phyloP scores from a whole-genome alignment of 2,329 filamentous ascomycete species.

The Thielaviopsis musarum region DNA sequence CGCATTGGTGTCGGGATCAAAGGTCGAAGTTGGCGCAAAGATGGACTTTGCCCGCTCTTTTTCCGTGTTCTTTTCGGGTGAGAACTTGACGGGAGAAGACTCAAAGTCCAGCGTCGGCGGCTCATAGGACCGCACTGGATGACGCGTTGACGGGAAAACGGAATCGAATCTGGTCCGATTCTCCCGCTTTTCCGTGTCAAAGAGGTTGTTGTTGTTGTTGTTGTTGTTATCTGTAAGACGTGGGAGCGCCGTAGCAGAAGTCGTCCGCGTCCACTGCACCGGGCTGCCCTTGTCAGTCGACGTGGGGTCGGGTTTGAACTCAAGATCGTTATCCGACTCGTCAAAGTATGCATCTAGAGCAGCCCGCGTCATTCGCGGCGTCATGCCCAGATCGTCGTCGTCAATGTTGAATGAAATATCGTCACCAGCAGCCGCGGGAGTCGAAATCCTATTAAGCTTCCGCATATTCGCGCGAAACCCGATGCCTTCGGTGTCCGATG shows the following conservation, averaged over 20 bases:
- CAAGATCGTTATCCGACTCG: conserved; percentile 14
- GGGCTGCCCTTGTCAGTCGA: conserved; percentile 7
- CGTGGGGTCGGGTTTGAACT: conserved; percentile 3
- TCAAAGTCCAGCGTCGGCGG: neutral
- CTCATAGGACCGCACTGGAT: neutral
- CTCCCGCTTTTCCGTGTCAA: neutral
- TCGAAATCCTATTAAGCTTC: neutral
- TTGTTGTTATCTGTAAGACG: conserved; percentile 1
- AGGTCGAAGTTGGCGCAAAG: neutral
- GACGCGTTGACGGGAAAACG: neutral
- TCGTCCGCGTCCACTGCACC: neutral
- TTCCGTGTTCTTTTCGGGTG: neutral
- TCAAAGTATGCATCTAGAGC: conserved; percentile 22
- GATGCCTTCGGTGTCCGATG: neutral
- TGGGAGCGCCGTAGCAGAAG: neutral
- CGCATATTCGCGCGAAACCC: neutral
- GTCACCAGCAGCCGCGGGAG: neutral
- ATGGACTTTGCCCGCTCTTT: neutral
- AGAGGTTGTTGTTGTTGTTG: no score
- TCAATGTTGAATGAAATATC: neutral
- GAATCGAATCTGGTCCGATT: neutral
- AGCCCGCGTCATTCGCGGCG: conserved; percentile 14
- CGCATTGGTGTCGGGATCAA: conserved; percentile 18
- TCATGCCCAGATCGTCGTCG: neutral
- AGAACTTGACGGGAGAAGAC: neutral